Base-by-base conservation (phyloP, 1,284 basidiomycete species). In the Retiboletus flavoniger region DNA sequence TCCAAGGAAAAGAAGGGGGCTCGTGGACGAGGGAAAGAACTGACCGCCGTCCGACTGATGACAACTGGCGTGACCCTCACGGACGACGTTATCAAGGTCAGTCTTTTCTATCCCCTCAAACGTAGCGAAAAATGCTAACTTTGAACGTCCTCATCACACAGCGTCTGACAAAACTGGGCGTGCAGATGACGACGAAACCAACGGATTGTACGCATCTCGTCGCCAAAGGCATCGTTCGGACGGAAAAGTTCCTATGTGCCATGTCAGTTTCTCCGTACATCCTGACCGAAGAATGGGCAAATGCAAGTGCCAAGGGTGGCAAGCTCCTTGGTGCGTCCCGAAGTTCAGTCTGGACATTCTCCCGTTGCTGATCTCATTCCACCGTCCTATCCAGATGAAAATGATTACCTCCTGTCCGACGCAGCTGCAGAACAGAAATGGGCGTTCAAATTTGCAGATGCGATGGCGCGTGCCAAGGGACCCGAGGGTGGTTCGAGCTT, bases 211-310 rank as follows among this genome's bases (percentile, higher is more conserved):
- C 90, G 0, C 89, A 93, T 69, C 76, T 95, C 19, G 69, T 93
- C 39, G 81, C 82, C 10, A 80, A 80, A 39, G 74, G 75, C 29
- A 75, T 93, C 17, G 82, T 86, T 5, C 81, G 91, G 7, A 94
- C 91, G 0, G 88, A 92, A 65, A 95, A 94, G 65, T 89, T 94
- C 65, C 75, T 95, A 2, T 84, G 81, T 61, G 89, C 89, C 1
- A 74, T 93, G 61, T 77, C 85, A 0, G 70, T 70, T 2, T 81
- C 78, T 0, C 85, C 86, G 0, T 76, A 76, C 58, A 75, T 94
- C 47, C 70, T 94, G 14, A 80, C 76, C 3, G 77, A 79, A 56
- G 74, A 80, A 36, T 94, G 92, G 92, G 79, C 87, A 2, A 72
- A 71, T 6, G 78, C 80, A 1, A 88, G 82, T 24, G 78, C 80